A percentile compares a stretch with the other conserved stretches of the same genome.
Evolutionary conservation across 768 basidiomycete species (phyloP).

Genomic region (Amanita subjunquillea): DNA sequence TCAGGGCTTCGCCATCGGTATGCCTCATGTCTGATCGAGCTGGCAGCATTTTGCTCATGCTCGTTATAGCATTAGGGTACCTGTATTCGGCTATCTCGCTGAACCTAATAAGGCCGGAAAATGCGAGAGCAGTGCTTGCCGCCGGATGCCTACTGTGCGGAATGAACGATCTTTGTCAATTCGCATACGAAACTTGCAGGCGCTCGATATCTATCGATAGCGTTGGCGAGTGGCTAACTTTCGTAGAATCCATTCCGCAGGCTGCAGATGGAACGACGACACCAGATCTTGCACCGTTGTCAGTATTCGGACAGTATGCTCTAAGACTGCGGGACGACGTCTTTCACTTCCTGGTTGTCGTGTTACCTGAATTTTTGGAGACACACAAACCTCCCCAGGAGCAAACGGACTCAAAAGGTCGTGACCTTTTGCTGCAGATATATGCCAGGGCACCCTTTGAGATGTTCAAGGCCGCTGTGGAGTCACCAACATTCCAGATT

Average conservation of each 20-base stretch:
- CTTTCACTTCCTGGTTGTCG: conserved; percentile 67
- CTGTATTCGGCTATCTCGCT: conserved; percentile 69
- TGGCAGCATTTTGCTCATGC: background rate
- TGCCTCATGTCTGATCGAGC: background rate
- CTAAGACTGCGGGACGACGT: conserved; percentile 66
- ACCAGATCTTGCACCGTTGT: conserved; percentile 37
- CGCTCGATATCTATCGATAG: conserved; percentile 69
- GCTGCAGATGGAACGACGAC: conserved; percentile 40
- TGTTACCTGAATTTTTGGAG: conserved; percentile 59
- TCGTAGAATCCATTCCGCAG: conserved; percentile 49
- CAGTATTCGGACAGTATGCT: conserved; percentile 73
- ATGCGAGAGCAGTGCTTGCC: conserved; percentile 79
- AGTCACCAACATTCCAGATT: conserved; percentile 71
- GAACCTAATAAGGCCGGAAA: conserved; percentile 58
- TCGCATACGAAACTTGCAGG: conserved; percentile 70
- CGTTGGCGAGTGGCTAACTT: conserved; percentile 69
- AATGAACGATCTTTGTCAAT: conserved; percentile 76
- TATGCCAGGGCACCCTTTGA: conserved; percentile 82
- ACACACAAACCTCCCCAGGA: conserved; percentile 26
- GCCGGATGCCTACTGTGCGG: conserved; percentile 79
- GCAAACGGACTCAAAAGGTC: conserved; percentile 37
- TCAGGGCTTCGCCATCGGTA: conserved; percentile 72
- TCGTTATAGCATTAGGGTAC: conserved; percentile 60
- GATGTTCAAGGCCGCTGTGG: conserved; percentile 74
- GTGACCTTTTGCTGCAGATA: conserved; percentile 63